Base-by-base conservation (phyloP, 1,284 basidiomycete species). In the Ceratobasidium sp. region DNA sequence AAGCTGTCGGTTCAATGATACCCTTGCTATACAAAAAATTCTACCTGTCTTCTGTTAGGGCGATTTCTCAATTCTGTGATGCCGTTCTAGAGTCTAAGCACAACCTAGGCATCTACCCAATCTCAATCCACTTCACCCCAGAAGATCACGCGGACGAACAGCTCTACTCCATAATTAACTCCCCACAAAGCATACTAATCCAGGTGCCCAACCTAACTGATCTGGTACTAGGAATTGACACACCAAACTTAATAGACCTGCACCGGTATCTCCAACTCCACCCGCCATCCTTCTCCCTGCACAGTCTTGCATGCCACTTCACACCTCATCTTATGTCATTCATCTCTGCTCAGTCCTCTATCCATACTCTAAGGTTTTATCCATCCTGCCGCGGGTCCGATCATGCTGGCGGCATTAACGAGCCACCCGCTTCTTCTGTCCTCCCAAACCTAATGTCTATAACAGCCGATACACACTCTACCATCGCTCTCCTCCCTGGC, bases 11-110 rank as follows among this genome's bases (percentile, higher is more conserved):
- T 16, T 18, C 58, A n/a, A 44, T 70, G 2, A 18, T 50, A 4
- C 67, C 67, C 3, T 32, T 70, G 28, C 14, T 70, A 23, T 70
- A 70, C 23, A 23, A 9, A 18, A 35, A 21, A 14, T 54, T 50
- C 28, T 16, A 28, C 18, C 18, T 70, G 18, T 30, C 1, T 32
- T 49, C 54, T 18, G 5, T 30, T 21, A 13, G 23, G 3, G 28
- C 54, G 8, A 47, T 69, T 14, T 43, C 26, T n/a, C 21, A 21
- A 30, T 70, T 70, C 44, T 70, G 67, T 32, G 35, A 59, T 35
- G 28, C 44, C 13, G 28, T 70, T n/a, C n/a, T 46, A 9, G n/a
- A 2, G 5, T 14, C 28, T 2, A 21, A 54, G 14, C 67, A n/a
- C 11, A 38, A 59, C 21, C 55, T 49, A 11, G 67, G 67, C 7